phyloP scores from a whole-genome alignment of 2,329 filamentous ascomycete species.

The Chaetomium strumarium region DNA sequence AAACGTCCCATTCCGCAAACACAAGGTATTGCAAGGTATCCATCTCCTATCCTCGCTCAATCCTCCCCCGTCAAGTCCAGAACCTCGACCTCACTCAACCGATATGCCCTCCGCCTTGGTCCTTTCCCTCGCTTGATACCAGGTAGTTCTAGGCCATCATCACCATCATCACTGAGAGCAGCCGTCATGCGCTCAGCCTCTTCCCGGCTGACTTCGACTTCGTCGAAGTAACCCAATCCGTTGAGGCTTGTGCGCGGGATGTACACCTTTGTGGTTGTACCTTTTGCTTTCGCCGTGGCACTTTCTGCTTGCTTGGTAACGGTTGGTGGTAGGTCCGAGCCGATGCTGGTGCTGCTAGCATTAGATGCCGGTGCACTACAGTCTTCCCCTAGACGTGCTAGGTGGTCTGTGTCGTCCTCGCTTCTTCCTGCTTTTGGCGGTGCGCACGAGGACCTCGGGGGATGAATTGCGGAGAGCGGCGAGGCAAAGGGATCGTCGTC shows the following conservation, averaged over 20 bases:
- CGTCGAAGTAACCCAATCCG: conserved; percentile 25
- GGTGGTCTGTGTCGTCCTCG: background rate
- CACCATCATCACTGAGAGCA: too few relatives aligned
- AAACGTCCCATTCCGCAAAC: background rate
- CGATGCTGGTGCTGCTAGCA: background rate
- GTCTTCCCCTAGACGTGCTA: background rate
- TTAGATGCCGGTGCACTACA: background rate
- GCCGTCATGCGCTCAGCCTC: conserved; percentile 18
- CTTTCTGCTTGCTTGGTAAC: background rate
- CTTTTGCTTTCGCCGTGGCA: background rate
- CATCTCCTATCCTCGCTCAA: background rate
- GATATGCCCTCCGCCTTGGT: conserved; percentile 9
- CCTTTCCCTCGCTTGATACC: background rate
- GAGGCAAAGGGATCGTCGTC: conserved; percentile 9
- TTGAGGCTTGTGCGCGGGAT: conserved; percentile 23
- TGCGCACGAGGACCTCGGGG: background rate
- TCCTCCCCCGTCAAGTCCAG: conserved; percentile 26
- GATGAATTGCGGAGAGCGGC: background rate
- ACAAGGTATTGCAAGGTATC: background rate
- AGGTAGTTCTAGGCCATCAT: background rate
- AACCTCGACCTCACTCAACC: conserved; percentile 22
- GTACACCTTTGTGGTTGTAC: conserved; percentile 24
- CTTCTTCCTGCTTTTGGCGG: background rate
- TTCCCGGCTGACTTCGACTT: conserved; percentile 24
- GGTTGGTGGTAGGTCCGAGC: background rate